Evolutionary conservation across 2,329 filamentous ascomycete species (phyloP).

Genomic region (Hypoxylon sp.): DNA sequence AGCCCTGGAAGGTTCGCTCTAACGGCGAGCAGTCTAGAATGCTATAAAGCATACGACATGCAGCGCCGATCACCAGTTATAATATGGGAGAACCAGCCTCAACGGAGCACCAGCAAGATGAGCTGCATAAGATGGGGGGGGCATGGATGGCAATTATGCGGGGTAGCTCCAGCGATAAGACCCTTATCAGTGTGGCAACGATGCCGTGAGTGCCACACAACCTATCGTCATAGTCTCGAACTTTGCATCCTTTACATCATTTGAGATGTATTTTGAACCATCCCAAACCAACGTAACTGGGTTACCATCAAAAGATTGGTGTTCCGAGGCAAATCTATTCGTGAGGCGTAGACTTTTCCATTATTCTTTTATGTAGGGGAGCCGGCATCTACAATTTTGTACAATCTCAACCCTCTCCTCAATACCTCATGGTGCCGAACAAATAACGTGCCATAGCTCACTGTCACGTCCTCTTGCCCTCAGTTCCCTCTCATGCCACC

Average conservation of each 20-base stretch:
- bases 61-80: conserved; percentile 40
- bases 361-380: conserved; percentile 21
- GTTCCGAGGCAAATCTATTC: neutral
- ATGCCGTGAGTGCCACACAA: neutral
- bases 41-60: conserved; percentile 43
- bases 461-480: conserved; percentile 9
- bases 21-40: conserved; percentile 31
- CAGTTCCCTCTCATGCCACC: conserved; percentile 23
- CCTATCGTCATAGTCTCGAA: neutral
- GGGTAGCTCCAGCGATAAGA: conserved; percentile 44
- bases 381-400: conserved; percentile 14
- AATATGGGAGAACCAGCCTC: conserved; percentile 4
- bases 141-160: conserved; percentile 30
- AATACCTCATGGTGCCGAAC: conserved; percentile 6
- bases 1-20: conserved; percentile 29
- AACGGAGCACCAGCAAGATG: conserved; percentile 11
- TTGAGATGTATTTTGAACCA: neutral
- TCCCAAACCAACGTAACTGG: neutral
- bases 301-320: neutral
- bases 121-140: neutral
- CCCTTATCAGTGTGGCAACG: conserved; percentile 33
- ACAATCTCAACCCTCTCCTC: conserved; percentile 26
- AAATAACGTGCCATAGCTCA: conserved; percentile 12
- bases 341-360: conserved; percentile 15
- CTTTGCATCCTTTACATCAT: conserved; percentile 5